Evolutionary conservation across 345 rosid genomes (phyloP), one percentile per base, ranked within the genome.

Genomic region (Melaleuca quinquenervia): DNA sequence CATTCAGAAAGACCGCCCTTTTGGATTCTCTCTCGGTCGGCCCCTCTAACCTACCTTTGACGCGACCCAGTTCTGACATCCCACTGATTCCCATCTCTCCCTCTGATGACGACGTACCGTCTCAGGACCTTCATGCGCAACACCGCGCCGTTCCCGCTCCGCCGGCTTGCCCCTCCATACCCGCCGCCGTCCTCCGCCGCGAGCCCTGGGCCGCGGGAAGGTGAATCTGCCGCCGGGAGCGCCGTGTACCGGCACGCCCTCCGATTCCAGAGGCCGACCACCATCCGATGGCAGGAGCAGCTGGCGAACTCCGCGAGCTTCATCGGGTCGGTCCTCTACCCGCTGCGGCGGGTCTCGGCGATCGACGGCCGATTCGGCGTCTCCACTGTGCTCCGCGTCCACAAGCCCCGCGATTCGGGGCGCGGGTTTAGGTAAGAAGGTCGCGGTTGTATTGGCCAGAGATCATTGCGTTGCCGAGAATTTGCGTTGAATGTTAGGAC

Each of bases 181-280:
- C 87, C 86, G 5, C 84, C 52, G 51, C 44, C 52, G 27, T 49
- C 87, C 10, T 62, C 89, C 0, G 82, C 85, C 45, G 80, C 87
- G 6, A 84, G 83, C 84, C 87, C 87, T 41, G 86, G 86, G 64
- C 82, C 87, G 84, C 86, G 89, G 62, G 32, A 89, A 83, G 91
- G 90, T 14, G 94, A 58, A 18, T 32, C 84, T 5, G 92, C 83
- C 87, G 86, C 83, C 41, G 93, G 91, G 11, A 94, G 95, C 83
- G 82, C 89, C 49, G 87, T 89, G 83, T 93, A 93, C 82, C 90
- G 84, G 27, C 93, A 88, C 29, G 91, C 88, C 27, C 95, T 95
- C 88, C 85, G 89, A 80, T 90, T 85, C 87, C 94, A 93, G 90
- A 92, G 92, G 80, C 98, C 99, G 9, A 82, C 91, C 36, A 87